Percentiles rank a stretch among this genome's conserved stretches.
These are phyloP conservation scores for Pythium myriotylum DNA, from an alignment of 352 stramenopile genomes.

Conservation along the genomic window DNA sequence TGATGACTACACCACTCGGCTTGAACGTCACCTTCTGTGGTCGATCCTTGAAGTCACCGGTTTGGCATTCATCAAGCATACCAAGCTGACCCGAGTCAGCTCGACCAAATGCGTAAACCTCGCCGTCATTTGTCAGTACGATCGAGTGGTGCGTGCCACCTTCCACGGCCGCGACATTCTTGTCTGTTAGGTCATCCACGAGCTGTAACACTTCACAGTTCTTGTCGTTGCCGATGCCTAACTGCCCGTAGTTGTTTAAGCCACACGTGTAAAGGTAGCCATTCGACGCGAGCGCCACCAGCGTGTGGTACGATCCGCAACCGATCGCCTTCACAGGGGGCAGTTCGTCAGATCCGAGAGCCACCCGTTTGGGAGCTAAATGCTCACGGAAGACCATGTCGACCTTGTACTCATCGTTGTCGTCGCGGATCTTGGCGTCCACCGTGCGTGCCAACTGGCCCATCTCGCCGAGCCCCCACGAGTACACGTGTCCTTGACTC, in stretches of 20 bases:
- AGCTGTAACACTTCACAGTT: slow-evolving; percentile 73
- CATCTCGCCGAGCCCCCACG: slow-evolving; percentile 92
- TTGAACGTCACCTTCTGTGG: slow-evolving; percentile 72
- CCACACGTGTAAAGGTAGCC: slow-evolving; percentile 91
- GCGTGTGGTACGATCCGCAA: slow-evolving; percentile 88
- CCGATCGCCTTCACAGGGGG: slow-evolving; percentile 80
- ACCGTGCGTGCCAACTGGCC: slow-evolving; percentile 83
- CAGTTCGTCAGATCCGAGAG: slow-evolving; percentile 49
- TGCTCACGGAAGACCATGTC: slow-evolving; percentile 81
- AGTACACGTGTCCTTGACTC: slow-evolving; percentile 87
- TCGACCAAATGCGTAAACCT: slow-evolving; percentile 92
- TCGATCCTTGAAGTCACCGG: slow-evolving; percentile 79
- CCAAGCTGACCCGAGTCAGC: slow-evolving; percentile 95
- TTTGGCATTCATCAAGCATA: slow-evolving; percentile 67
- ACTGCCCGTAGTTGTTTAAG: slow-evolving; percentile 97
- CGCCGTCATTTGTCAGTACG: slow-evolving; percentile 85
- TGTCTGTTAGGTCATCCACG: slow-evolving; percentile 66
- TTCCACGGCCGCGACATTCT: slow-evolving; percentile 78
- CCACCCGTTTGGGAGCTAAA: slow-evolving; percentile 75
- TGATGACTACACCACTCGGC: slow-evolving; percentile 35
- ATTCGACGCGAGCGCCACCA: slow-evolving; percentile 65
- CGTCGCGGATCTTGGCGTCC: slow-evolving; percentile 64
- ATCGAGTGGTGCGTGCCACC: slow-evolving; percentile 93
- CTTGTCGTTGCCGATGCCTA: slow-evolving; percentile 91
- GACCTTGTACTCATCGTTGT: slow-evolving; percentile 68